Evolutionary conservation across 345 rosid genomes (phyloP), one percentile per base, ranked within the genome.

Genomic region (Mercurialis annua): DNA sequence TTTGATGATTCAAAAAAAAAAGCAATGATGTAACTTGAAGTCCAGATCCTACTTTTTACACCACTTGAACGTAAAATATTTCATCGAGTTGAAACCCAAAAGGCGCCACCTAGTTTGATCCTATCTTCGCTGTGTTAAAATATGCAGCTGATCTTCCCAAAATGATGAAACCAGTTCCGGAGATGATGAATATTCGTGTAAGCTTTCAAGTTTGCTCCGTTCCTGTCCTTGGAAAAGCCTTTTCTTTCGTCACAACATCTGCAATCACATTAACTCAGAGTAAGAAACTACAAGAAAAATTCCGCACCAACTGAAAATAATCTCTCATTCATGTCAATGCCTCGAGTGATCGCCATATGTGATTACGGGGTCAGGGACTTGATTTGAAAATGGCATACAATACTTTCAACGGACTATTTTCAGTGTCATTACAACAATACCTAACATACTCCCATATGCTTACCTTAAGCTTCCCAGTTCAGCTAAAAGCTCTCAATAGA

Each of bases 231-330:
- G 8, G 62, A 44, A 58, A 57, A 56, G 64, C 43, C 54, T 38
- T 53, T 52, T 23, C n/a, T 53, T 48, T 48, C 67, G 23, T 40
- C 38, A 24, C 6, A 24, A 26, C 27, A 58, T 73, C 81, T 72
- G 71, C 48, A 59, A 43, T 6, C 53, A 44, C 8, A 55, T 49
- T 18, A 10, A 52, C 47, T 34, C 64, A 23, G 5, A 36, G 42
- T 60, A 6, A 38, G 21, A 65, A 7, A 59, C 59, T 20, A 46
- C 1, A 3, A 15, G 10, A 1, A 59, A 46, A 8, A n/a, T 36
- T 50, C 26, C 33, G 8, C 11, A 1, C 10, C 48, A 31, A 7
- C 1, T 3, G 6, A 30, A 16, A 14, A 21, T 15, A 26, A 33
- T 34, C 31, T 33, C 23, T 20, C 11, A 12, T 2, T 16, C 18